Evolutionary conservation across 345 rosid species (phyloP).

Genomic region (Gossypium herbaceum): DNA sequence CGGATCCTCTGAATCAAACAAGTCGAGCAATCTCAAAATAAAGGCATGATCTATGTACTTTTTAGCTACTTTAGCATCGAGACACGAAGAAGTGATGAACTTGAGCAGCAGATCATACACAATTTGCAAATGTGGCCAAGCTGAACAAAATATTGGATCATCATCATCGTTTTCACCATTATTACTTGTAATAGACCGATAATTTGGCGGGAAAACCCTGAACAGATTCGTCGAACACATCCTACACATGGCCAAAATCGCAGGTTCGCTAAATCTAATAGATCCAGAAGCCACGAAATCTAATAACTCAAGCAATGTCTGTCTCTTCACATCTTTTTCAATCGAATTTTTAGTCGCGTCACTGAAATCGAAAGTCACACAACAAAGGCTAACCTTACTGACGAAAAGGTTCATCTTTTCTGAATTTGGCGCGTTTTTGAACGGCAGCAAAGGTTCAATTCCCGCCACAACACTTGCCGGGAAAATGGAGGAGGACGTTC

Average conservation of each 20-base stretch:
- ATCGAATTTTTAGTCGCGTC: slow-evolving; percentile 59
- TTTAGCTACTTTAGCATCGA: slow-evolving; percentile 72
- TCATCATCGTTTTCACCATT: slow-evolving; percentile 62
- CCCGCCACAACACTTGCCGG: slow-evolving; percentile 76
- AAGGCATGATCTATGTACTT: slow-evolving; percentile 79
- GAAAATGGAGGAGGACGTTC: slow-evolving; percentile 71
- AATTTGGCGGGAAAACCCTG: slow-evolving; percentile 69
- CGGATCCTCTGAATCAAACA: slow-evolving; percentile 80
- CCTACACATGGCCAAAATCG: slow-evolving; percentile 71
- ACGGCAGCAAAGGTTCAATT: slow-evolving; percentile 78
- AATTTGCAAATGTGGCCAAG: slow-evolving; percentile 88
- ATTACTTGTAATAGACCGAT: slow-evolving; percentile 30
- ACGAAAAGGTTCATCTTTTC: slow-evolving; percentile 80
- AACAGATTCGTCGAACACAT: slow-evolving; percentile 85
- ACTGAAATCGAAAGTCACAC: slow-evolving; percentile 76
- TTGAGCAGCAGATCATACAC: slow-evolving; percentile 76
- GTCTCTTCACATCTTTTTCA: slow-evolving; percentile 80
- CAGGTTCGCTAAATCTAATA: slow-evolving; percentile 66
- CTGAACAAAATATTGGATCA: slow-evolving; percentile 74
- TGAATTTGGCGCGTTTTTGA: slow-evolving; percentile 62
- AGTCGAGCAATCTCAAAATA: slow-evolving; percentile 69
- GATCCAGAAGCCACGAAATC: slow-evolving; percentile 68
- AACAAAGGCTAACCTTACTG: slow-evolving; percentile 87
- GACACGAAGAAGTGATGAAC: slow-evolving; percentile 63
- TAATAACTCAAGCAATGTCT: slow-evolving; percentile 67